Percentiles rank a stretch among this genome's conserved stretches.
These are phyloP conservation scores for Chalciporus pseudorubinellus DNA, from an alignment of 768 basidiomycete species.

Conservation along the genomic window DNA sequence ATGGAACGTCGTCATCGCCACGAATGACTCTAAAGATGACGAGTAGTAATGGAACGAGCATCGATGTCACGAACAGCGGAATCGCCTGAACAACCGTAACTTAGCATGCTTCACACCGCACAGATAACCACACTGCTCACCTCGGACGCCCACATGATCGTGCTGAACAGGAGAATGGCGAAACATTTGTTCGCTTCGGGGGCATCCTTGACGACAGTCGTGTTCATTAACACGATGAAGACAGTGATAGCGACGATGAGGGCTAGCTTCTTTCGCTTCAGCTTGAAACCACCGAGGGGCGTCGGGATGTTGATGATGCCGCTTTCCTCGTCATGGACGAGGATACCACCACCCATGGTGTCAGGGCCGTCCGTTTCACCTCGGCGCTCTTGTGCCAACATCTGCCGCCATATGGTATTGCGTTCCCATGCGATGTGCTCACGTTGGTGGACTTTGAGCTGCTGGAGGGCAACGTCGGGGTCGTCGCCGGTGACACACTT, in stretches of 20 bases:
- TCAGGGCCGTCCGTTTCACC: constrained; percentile 42
- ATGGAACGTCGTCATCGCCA: constrained; percentile 45
- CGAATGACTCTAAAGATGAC: constrained; percentile 82
- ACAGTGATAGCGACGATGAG: constrained; percentile 54
- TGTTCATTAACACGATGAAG: constrained; percentile 61
- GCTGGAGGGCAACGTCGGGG: constrained; percentile 62
- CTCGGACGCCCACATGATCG: constrained; percentile 96
- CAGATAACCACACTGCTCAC: constrained; percentile 39
- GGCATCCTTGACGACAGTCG: constrained; percentile 51
- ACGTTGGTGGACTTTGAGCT: constrained; percentile 81
- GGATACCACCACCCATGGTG: constrained; percentile 42
- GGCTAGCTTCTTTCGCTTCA: constrained; percentile 63
- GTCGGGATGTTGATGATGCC: constrained; percentile 49
- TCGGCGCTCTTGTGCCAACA: constrained; percentile 81
- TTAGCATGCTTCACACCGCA: not conserved
- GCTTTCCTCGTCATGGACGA: constrained; percentile 42
- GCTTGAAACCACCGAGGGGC: constrained; percentile 60
- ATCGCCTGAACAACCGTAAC: constrained; percentile 63
- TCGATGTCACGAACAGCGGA: constrained; percentile 95
- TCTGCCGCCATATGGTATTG: constrained; percentile 96
- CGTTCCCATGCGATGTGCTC: constrained; percentile 97
- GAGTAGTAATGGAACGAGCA: constrained; percentile 82
- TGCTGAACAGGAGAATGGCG: constrained; percentile 85
- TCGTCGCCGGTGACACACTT: constrained; percentile 83
- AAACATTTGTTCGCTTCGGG: constrained; percentile 84